phyloP scores from a whole-genome alignment of 2,329 filamentous ascomycete species.

The Sporothrix phasma region DNA sequence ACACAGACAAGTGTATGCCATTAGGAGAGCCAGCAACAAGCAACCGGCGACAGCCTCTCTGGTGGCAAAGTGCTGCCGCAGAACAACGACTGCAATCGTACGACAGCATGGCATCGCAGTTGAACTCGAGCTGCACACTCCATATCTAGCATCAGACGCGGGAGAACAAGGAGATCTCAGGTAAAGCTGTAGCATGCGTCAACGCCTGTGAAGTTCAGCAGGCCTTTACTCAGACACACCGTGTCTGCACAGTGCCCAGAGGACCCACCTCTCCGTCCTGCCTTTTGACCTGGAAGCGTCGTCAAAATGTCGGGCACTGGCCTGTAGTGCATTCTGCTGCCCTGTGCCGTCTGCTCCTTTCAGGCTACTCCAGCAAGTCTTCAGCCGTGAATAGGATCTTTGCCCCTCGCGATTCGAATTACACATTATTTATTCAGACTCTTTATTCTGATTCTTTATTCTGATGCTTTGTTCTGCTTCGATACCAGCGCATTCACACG shows the following conservation, averaged over 20 bases:
- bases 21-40: neutral
- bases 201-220: neutral
- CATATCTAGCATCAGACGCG: neutral
- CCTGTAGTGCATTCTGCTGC: too few relatives aligned
- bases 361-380: too few relatives aligned
- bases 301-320: neutral
- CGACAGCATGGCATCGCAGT: neutral
- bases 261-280: neutral
- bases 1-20: too few relatives aligned
- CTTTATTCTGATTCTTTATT: too few relatives aligned
- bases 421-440: too few relatives aligned
- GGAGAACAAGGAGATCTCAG: neutral
- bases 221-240: slow-evolving; percentile 9
- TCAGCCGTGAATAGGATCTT: too few relatives aligned
- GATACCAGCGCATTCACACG: too few relatives aligned
- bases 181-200: neutral
- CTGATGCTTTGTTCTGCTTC: too few relatives aligned
- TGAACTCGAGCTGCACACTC: neutral
- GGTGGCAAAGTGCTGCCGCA: too few relatives aligned
- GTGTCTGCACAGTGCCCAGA: neutral
- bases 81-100: too few relatives aligned
- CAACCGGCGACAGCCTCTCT: neutral
- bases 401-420: too few relatives aligned
- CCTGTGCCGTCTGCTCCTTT: neutral
- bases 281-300: too few relatives aligned